phyloP scores from a whole-genome alignment of 495 filamentous ascomycete genomes.

The Aspergillus bridgeri region DNA sequence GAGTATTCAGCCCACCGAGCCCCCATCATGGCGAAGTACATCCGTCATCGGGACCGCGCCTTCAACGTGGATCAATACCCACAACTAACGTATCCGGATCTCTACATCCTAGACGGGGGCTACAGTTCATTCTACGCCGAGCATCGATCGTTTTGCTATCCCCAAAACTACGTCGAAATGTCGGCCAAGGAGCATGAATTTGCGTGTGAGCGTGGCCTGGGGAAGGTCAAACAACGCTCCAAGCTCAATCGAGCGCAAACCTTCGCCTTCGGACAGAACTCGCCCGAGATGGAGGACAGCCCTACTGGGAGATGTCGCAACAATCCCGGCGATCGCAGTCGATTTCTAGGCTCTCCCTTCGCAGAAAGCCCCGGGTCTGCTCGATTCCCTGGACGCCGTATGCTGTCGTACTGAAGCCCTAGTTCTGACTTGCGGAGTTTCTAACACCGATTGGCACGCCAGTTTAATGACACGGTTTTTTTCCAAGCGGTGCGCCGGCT shows the following conservation, averaged over 20 bases:
- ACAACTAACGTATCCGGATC: conserved; percentile 83
- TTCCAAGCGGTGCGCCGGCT: not conserved
- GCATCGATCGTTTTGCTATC: conserved; percentile 75
- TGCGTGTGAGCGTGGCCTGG: conserved; percentile 91
- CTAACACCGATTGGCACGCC: not conserved
- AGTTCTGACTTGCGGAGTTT: not conserved
- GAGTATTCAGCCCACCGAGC: conserved; percentile 97
- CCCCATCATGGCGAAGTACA: conserved; percentile 80
- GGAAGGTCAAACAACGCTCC: conserved; percentile 75
- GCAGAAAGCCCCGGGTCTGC: conserved; percentile 49
- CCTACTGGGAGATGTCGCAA: conserved; percentile 64
- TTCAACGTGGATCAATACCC: conserved; percentile 83
- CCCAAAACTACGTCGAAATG: conserved; percentile 97
- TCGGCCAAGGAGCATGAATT: conserved; percentile 79
- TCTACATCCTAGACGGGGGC: conserved; percentile 95
- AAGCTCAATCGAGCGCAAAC: conserved; percentile 88
- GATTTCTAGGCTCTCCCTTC: conserved; percentile 49
- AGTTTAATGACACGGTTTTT: not conserved
- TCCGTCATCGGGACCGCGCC: conserved; percentile 81
- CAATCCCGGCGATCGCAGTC: conserved; percentile 28
- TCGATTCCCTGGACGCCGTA: conserved; percentile 60
- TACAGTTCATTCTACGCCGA: conserved; percentile 88
- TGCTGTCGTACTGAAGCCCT: conserved; percentile 62
- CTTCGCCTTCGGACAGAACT: conserved; percentile 81
- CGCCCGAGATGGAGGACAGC: conserved; percentile 68